Evolutionary conservation across 805 yeast genomes (phyloP).

Genomic region (Pichia rugopelliculosa): DNA sequence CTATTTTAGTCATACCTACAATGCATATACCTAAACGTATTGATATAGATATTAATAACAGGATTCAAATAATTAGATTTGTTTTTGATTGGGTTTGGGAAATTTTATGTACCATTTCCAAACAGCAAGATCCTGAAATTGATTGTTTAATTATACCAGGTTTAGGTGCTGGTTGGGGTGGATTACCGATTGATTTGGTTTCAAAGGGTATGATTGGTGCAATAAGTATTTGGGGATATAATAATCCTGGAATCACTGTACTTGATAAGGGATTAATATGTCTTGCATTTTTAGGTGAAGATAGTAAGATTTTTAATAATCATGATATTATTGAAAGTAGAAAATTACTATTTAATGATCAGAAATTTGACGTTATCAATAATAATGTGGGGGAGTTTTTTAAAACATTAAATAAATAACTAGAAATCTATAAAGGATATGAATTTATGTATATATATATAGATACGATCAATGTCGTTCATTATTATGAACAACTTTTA

Average conservation of each 20-base stretch:
- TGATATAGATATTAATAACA: neutral
- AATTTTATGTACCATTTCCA: slow-evolving; percentile 21
- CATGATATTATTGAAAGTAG: neutral
- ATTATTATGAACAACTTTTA: slow-evolving; percentile 16
- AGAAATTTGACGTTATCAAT: slow-evolving; percentile 3
- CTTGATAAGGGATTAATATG: slow-evolving; percentile 20
- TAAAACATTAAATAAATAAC: neutral
- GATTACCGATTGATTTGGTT: slow-evolving; percentile 26
- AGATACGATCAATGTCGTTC: neutral
- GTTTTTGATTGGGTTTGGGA: slow-evolving; percentile 35
- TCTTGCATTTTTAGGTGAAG: slow-evolving; percentile 22
- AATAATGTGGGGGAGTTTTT: slow-evolving; percentile 8
- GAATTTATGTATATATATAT: neutral
- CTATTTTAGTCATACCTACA: slow-evolving; percentile 33
- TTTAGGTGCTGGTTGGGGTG: slow-evolving; percentile 35
- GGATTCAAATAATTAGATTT: slow-evolving; percentile 11
- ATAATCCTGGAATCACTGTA: neutral
- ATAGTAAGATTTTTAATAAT: slow-evolving; percentile 10
- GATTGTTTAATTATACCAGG: slow-evolving; percentile 30
- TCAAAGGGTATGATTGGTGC: slow-evolving; percentile 32
- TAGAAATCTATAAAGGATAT: neutral
- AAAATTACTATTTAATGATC: neutral
- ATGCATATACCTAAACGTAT: slow-evolving; percentile 31
- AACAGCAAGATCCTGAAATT: slow-evolving; percentile 16
- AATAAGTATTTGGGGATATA: slow-evolving; percentile 21